These are phyloP conservation scores for Nidularia pulvinata DNA, from an alignment of 768 basidiomycete genomes.

Conservation along the genomic window DNA sequence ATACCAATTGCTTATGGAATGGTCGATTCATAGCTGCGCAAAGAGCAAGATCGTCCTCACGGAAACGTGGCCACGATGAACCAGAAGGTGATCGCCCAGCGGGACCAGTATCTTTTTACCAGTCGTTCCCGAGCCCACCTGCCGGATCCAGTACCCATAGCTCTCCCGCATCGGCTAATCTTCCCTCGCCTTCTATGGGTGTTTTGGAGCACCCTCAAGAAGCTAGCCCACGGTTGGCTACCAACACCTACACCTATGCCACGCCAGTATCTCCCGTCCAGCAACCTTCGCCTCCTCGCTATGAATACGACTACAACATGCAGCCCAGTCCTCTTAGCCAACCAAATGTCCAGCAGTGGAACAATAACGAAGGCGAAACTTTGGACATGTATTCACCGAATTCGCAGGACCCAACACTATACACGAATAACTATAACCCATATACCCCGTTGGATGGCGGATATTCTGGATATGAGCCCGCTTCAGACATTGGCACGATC, in stretches of 20 bases:
- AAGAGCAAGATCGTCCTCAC: constrained; percentile 75
- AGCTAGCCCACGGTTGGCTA: constrained; percentile 51
- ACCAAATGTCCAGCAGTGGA: constrained; percentile 43
- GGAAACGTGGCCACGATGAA: constrained; percentile 72
- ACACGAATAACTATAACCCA: constrained; percentile 39
- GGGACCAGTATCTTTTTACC: constrained; percentile 39
- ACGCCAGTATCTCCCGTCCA: constrained; percentile 53
- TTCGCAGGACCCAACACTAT: constrained; percentile 41
- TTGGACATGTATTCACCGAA: constrained; percentile 43
- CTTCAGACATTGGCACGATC: constrained; percentile 32
- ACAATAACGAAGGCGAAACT: constrained; percentile 24
- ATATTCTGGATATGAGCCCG: constrained; percentile 33
- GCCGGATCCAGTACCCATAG: constrained; percentile 62
- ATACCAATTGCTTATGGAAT: constrained; percentile 8
- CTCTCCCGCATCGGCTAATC: constrained; percentile 71
- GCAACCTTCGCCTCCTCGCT: constrained; percentile 51
- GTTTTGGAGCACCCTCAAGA: constrained; percentile 49
- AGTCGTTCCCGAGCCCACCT: constrained; percentile 56
- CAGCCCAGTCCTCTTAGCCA: constrained; percentile 26
- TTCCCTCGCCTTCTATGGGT: constrained; percentile 69
- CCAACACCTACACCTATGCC: constrained; percentile 40
- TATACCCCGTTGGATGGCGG: constrained; percentile 40
- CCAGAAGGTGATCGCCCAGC: constrained; percentile 45
- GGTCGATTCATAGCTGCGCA: constrained; percentile 41
- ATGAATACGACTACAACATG: constrained; percentile 55